phyloP scores from a whole-genome alignment of 2,329 filamentous ascomycete species.

The Pseudocercospora fijiensis region DNA sequence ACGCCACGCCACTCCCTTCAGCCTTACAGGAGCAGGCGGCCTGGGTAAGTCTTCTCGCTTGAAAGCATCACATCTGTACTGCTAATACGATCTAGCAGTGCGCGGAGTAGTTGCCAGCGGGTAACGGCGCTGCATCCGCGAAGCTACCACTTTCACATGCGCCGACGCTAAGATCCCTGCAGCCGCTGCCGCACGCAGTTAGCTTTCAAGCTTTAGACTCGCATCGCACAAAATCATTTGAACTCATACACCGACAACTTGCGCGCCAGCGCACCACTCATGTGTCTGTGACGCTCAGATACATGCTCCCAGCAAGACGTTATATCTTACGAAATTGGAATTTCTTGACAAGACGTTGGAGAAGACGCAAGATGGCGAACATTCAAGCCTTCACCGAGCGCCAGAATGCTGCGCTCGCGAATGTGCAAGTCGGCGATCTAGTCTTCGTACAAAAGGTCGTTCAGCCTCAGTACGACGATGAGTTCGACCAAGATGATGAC shows the following conservation, averaged over 20 bases:
- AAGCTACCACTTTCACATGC: constrained; percentile 5
- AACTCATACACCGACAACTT: not conserved
- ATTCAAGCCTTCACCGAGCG: constrained; percentile 22
- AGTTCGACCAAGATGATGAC: constrained; percentile 13
- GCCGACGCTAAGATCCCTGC: not conserved
- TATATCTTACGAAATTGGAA: not conserved
- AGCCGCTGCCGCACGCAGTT: not conserved
- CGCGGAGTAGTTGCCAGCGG: not conserved
- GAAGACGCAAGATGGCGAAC: constrained; percentile 18
- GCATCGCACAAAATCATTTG: not conserved
- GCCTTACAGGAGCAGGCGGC: not conserved
- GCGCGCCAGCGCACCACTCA: not conserved
- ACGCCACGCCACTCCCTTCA: not conserved
- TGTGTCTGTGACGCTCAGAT: not conserved
- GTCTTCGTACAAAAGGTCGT: constrained; percentile 20
- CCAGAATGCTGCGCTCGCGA: constrained; percentile 18
- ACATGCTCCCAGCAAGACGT: not conserved
- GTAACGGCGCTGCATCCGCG: not conserved
- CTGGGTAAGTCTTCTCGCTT: not conserved
- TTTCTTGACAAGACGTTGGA: not conserved
- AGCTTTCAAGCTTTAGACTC: not conserved
- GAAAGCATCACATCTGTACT: not conserved
- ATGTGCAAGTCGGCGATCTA: constrained; percentile 25
- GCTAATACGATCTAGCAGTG: not conserved
- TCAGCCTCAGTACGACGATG: constrained; percentile 13